Base-by-base conservation (phyloP, 2,329 filamentous ascomycete genomes). In the Xylariaceae sp. region DNA sequence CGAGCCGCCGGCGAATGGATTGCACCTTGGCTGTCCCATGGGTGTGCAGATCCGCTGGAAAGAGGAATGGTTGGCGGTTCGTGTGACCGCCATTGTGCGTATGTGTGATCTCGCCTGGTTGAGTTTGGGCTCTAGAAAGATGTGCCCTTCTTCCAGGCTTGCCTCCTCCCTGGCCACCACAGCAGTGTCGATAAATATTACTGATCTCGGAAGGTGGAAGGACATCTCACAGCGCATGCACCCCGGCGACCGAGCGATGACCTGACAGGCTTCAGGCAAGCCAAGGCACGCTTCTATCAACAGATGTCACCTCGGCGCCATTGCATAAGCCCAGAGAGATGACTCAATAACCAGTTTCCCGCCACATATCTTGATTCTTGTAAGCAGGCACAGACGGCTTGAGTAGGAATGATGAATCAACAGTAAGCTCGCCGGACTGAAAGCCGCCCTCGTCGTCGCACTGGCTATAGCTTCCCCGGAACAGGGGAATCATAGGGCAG, bases 161-260 rank as follows among this genome's bases (percentile, higher is more conserved):
- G 30, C 41, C 24, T 35, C 39, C 16, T 21, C n/a, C 40, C 37
- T 51, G 48, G 47, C 33, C 43, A 42, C 26, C 37, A 32, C 41
- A 41, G 26, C 29, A 41, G 36, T 32, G 29, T 21, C 15, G 36
- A 32, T 2, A 7, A 33, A 16, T 18, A 39, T 43, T 48, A 53
- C 49, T 56, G 39, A 30, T 39, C 21, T 55, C 30, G 36, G 50
- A 37, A 44, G 41, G 45, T 43, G 24, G 50, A 43, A 40, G 44
- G 6, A 6, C 16, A 6, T 6, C 18, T 16, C n/a, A 18, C 21
- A 29, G 26, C 16, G 11, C 35, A 48, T 51, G 55, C 55, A 57
- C 42, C 51, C 55, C 50, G 51, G 55, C 46, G 46, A 57, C 46
- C 51, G 55, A 49, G 36, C 9, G 11, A 51, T 51, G 43, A 58